Conservation (phyloP, 2,329 filamentous ascomycete species). For the Sordariomycetes sp. region DNA sequence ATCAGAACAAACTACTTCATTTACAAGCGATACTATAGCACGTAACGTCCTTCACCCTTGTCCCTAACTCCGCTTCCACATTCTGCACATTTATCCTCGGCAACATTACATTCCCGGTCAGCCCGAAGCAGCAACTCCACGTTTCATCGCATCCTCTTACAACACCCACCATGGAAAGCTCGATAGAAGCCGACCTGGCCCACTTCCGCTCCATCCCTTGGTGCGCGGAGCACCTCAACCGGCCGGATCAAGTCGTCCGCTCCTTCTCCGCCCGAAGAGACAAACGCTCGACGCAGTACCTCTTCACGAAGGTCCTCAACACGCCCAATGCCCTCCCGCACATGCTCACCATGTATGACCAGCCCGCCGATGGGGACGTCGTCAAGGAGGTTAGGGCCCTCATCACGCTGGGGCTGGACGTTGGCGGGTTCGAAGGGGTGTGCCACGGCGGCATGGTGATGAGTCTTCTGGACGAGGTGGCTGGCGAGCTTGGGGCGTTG, state of each 20-base stretch:
- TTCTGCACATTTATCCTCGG: too few species aligned
- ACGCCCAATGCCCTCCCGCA: constrained; percentile 14
- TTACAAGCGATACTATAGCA: too few species aligned
- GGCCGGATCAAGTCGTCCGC: constrained; percentile 15
- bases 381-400: constrained; percentile 17
- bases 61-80: too few species aligned
- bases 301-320: constrained; percentile 19
- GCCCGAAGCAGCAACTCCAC: too few species aligned
- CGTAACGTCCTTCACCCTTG: too few species aligned
- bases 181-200: not conserved
- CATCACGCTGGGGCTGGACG: constrained; percentile 17
- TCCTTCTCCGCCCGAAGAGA: constrained; percentile 14
- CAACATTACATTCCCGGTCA: too few species aligned
- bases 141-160: not conserved
- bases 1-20: too few species aligned
- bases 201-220: constrained; percentile 21
- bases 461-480: constrained; percentile 21
- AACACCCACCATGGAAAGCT: not conserved
- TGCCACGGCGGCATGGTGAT: constrained; percentile 22
- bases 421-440: constrained; percentile 18
- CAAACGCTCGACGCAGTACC: constrained; percentile 9
- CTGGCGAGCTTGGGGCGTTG: constrained; percentile 20
- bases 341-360: constrained; percentile 20
- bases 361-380: constrained; percentile 11
- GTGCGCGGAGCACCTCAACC: constrained; percentile 17